Base-by-base conservation (phyloP, 1,284 basidiomycete species). In the Austroboletus novae-zelandiae region DNA sequence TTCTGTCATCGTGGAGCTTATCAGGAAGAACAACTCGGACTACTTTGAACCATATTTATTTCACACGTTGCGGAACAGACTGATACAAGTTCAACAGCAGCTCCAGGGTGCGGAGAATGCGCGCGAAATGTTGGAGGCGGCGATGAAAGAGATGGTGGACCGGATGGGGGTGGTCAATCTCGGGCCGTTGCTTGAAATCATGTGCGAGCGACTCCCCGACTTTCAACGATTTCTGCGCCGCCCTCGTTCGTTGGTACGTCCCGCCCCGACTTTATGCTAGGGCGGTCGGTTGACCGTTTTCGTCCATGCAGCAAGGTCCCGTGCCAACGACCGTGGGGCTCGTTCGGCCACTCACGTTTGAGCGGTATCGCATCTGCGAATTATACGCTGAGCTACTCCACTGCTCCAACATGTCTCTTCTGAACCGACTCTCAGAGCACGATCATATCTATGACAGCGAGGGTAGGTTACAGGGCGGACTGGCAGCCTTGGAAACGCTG, bases 1-100 rank as follows among this genome's bases (percentile, higher is more conserved):
- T 58, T 89, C 89, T 45, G 84, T 99, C 61, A 79, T 98, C 56
- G 91, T 98, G 61, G 97, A 99, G 69, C 80, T 99, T 35, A 98
- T 99, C 60, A 83, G 97, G 49, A 95, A 98, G 69, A 99, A 99
- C 72, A 99, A 99, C 71, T 96, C 94, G 47, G 96, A 99, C 69
- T 98, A 95, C 68, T 96, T 97, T 65, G 97, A 99, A 73, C 96
- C 95, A 14, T 97, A 96, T 69, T 79, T 98, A n/a, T 97, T 98
- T 73, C 94, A 98, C 67, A 94, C 92, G 1, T 73, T 98, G 40
- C 86, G 94, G 44, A 94, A 95, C 66, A 83, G 92, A 43, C 79
- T 98, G 29, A 94, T 97, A 57, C 84, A 87, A 51, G 80, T 94
- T 7, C 90, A 93, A 62, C 90, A 93, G 58, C 83, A 88, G 44